phyloP scores from a whole-genome alignment of 179 eudicot genomes.

The Monotropa hypopitys region DNA sequence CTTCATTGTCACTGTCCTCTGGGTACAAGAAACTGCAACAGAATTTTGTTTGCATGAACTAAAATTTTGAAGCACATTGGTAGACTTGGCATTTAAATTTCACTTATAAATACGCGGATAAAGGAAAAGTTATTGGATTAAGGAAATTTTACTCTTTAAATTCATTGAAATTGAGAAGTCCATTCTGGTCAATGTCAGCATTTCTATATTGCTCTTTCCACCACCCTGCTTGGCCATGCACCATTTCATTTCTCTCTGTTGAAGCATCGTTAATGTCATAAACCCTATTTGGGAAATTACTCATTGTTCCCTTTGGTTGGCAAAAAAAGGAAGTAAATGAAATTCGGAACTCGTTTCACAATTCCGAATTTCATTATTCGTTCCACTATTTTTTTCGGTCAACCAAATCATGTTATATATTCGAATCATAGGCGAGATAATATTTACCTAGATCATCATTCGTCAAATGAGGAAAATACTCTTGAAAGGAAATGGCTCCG shows the following conservation, averaged over 20 bases:
- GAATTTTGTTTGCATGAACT: background rate
- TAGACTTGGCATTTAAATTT: too few relatives aligned
- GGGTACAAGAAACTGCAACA: constrained; percentile 35
- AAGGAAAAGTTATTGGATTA: background rate
- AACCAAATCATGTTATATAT: background rate
- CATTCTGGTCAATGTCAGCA: constrained; percentile 28
- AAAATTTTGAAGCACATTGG: background rate
- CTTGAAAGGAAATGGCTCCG: constrained; percentile 23
- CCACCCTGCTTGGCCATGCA: constrained; percentile 36
- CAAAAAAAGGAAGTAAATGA: background rate
- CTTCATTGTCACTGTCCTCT: constrained; percentile 23
- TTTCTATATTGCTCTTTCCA: constrained; percentile 39
- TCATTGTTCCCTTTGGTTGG: background rate
- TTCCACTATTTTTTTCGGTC: background rate
- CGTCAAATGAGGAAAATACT: constrained; percentile 25
- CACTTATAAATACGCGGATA: background rate
- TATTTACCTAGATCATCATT: constrained; percentile 19
- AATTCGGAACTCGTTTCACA: background rate
- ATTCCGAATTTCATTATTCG: background rate
- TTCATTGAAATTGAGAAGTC: constrained; percentile 22
- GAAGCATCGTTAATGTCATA: background rate
- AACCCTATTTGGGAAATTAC: background rate
- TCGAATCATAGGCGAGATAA: background rate
- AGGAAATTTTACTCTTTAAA: constrained; percentile 20
- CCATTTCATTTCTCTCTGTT: constrained; percentile 24